Evolutionary conservation across 345 rosid genomes (phyloP), one percentile per base, ranked within the genome.

Genomic region (Carallia pectinifolia): DNA sequence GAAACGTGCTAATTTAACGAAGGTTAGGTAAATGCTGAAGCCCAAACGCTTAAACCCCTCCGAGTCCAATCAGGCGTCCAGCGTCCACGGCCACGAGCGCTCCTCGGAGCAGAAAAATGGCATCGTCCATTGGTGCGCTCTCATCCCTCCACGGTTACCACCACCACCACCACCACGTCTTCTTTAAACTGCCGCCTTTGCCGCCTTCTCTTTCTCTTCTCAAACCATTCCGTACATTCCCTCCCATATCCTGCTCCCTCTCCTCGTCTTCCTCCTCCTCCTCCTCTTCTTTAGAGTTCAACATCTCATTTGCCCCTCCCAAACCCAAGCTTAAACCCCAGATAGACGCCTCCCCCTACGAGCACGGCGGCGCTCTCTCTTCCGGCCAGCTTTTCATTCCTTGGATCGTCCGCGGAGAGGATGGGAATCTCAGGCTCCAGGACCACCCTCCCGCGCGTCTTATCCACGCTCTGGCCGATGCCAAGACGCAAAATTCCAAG

Each of bases 361-460:
- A 58, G 16, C 59, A 69, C 12, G 70, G 66, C 9, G 36, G 44
- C 44, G 58, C 53, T 15, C 31, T 66, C 52, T 30, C 9, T 48
- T 17, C 65, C 29, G 75, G 75, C n/a, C 93, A 91, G 81, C 79
- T 88, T 4, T 77, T 81, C 87, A 86, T 94, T 74, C 99, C 99
- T 39, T 95, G 97, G 96, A 90, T 91, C 50, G 85, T 89, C 53
- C 97, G 97, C 48, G 92, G 96, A 18, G 97, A 88, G 62, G 96
- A 91, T 68, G 99, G 97, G 2, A 86, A 84, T 27, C 88, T 91
- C 65, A 80, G 81, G 77, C 84, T 94, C 66, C 97, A 86, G 69
- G 68, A 86, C 17, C 85, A 89, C 39, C 97, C 99, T 17, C 97
- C 97, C 0, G 81, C 86, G 5, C 73, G 74, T 31, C 80, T 88